Percentiles rank a stretch among this genome's conserved stretches.
Evolutionary conservation across 139 green algal species (phyloP).

Genomic region (Picochlorum sp.): DNA sequence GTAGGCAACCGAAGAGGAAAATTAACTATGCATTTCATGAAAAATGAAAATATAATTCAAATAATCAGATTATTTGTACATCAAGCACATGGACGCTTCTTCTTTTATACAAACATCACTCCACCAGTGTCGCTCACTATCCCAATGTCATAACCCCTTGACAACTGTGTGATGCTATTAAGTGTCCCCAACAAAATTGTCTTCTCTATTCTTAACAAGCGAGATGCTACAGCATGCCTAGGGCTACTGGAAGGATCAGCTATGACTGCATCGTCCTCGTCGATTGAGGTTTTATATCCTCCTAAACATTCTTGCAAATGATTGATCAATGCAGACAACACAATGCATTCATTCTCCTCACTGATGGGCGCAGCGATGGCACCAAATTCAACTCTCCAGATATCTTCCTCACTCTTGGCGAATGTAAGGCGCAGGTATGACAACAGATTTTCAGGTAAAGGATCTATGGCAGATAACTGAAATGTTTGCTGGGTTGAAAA

Average conservation of each 20-base stretch:
- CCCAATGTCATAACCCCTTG: not conserved
- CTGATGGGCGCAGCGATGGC: slow-evolving; percentile 15
- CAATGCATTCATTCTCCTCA: slow-evolving; percentile 30
- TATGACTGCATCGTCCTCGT: slow-evolving; percentile 54
- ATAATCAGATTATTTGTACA: too few relatives aligned
- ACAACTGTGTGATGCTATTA: not conserved
- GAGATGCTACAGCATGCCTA: slow-evolving; percentile 46
- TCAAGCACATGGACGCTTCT: too few relatives aligned
- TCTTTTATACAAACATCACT: not conserved
- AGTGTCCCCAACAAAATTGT: slow-evolving; percentile 26
- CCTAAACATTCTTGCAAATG: slow-evolving; percentile 37
- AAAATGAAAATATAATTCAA: too few relatives aligned
- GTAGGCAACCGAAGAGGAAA: not conserved
- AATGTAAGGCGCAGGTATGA: slow-evolving; percentile 66
- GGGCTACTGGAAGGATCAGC: slow-evolving; percentile 29
- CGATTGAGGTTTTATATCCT: slow-evolving; percentile 37
- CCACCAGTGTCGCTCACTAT: not conserved
- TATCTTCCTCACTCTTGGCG: slow-evolving; percentile 35
- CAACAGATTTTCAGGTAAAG: slow-evolving; percentile 54
- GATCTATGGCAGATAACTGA: slow-evolving; percentile 15
- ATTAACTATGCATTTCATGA: not conserved
- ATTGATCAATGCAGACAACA: slow-evolving; percentile 37
- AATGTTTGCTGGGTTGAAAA: slow-evolving; percentile 46
- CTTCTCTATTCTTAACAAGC: slow-evolving; percentile 57
- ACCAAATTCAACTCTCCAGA: slow-evolving; percentile 17